These are phyloP conservation scores for Novymonas esmeraldas DNA, from an alignment of 208 protist species.

Conservation along the genomic window DNA sequence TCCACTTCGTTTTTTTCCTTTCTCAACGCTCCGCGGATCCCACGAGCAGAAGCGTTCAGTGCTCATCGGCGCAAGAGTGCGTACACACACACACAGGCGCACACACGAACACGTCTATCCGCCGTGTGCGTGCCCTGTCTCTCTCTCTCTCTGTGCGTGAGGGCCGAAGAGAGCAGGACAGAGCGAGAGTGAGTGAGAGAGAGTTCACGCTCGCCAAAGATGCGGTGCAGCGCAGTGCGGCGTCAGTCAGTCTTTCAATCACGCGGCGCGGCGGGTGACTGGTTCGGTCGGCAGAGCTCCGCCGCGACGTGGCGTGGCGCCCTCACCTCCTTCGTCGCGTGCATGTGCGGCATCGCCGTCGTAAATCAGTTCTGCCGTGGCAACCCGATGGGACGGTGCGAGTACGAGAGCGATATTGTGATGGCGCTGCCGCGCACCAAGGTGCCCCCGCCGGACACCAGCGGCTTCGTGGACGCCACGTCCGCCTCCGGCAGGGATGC, in stretches of 20 bases:
- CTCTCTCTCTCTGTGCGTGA: not conserved
- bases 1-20: too few species aligned
- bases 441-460: conserved; percentile 32
- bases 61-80: too few species aligned
- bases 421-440: conserved; percentile 22
- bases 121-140: not conserved
- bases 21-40: too few species aligned
- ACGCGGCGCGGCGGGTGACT: conserved; percentile 47
- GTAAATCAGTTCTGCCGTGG: conserved; percentile 75
- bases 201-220: conserved; percentile 4
- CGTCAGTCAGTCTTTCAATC: conserved; percentile 22
- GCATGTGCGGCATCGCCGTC: conserved; percentile 54
- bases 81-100: too few species aligned
- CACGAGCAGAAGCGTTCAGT: too few species aligned
- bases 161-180: not conserved
- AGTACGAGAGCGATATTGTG: conserved; percentile 51
- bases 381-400: conserved; percentile 63
- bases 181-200: too few species aligned
- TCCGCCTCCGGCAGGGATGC: conserved; percentile 6
- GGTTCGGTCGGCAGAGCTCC: conserved; percentile 49
- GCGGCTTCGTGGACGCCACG: conserved; percentile 73
- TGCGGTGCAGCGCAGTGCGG: not conserved
- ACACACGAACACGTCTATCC: too few species aligned
- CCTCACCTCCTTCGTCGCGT: conserved; percentile 41
- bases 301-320: conserved; percentile 35